These are phyloP conservation scores for Tanozyma kutaoensis DNA, from an alignment of 805 yeast genomes.

Conservation along the genomic window DNA sequence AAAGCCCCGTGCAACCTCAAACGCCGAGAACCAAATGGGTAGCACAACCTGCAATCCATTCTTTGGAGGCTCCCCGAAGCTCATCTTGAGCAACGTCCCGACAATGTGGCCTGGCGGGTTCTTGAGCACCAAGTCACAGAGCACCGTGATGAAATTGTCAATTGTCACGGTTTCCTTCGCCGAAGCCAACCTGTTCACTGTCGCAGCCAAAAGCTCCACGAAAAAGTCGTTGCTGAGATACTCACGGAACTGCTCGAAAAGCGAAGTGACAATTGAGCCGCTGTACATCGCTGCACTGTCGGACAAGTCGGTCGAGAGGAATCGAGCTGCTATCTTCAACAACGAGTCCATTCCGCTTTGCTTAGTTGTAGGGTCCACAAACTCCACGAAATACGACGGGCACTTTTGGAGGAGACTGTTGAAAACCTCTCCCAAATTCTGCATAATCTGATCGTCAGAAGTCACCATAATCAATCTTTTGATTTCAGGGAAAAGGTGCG, in stretches of 20 bases:
- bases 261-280: conserved; percentile 50
- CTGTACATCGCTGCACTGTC: conserved; percentile 77
- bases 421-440: conserved; percentile 64
- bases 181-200: conserved; percentile 48
- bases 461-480: conserved; percentile 28
- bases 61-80: conserved; percentile 3
- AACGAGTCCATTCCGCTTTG: conserved; percentile 40
- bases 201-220: conserved; percentile 56
- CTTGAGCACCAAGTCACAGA: conserved; percentile 53
- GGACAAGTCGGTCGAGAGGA: conserved; percentile 56
- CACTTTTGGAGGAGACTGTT: conserved; percentile 40
- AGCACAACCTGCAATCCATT: conserved; percentile 44
- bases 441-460: conserved; percentile 67
- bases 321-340: conserved; percentile 52
- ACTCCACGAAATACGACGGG: conserved; percentile 17
- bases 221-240: conserved; percentile 26
- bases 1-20: conserved; percentile 69
- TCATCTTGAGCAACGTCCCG: too few species aligned
- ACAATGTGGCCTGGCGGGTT: conserved; percentile 47
- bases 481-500: conserved; percentile 29
- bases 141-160: conserved; percentile 65
- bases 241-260: conserved; percentile 37
- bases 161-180: conserved; percentile 63
- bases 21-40: conserved; percentile 74
- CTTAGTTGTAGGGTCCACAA: conserved; percentile 15